phyloP scores from a whole-genome alignment of 805 yeast genomes.

The Vanderwaltozyma verrucispora region DNA sequence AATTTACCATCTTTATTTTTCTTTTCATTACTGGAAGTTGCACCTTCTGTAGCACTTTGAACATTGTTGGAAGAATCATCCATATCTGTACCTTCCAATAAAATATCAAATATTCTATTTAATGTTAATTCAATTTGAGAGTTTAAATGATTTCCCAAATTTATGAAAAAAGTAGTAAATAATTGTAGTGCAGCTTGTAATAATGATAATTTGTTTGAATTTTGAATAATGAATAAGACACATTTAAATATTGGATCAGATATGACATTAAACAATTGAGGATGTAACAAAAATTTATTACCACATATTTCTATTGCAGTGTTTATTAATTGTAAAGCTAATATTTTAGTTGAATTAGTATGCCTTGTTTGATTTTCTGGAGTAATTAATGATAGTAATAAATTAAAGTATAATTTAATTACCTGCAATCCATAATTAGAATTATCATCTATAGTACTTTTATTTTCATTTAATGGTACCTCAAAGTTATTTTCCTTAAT shows the following conservation, averaged over 20 bases:
- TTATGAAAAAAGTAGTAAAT: conserved; percentile 59
- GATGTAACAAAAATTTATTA: conserved; percentile 44
- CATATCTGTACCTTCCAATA: conserved; percentile 21
- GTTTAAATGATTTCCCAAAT: conserved; percentile 55
- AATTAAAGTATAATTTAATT: conserved; percentile 64
- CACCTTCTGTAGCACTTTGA: not conserved
- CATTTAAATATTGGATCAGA: conserved; percentile 82
- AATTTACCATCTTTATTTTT: not conserved
- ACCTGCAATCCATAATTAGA: conserved; percentile 68
- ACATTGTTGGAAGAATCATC: conserved; percentile 4
- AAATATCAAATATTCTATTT: conserved; percentile 50
- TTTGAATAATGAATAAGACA: conserved; percentile 67
- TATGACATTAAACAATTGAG: conserved; percentile 53
- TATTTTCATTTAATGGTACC: too few species aligned
- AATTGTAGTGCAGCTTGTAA: conserved; percentile 68
- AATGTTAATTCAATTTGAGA: conserved; percentile 73
- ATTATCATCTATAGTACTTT: too few species aligned
- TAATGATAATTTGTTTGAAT: conserved; percentile 56
- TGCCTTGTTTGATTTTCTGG: conserved; percentile 77
- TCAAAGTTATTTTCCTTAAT: too few species aligned
- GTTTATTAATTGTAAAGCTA: conserved; percentile 67
- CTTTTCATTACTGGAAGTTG: conserved; percentile 6
- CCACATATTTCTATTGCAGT: conserved; percentile 81
- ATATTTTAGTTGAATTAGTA: conserved; percentile 75
- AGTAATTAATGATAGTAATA: conserved; percentile 67